A percentile compares a stretch with the other conserved stretches of the same genome.
phyloP scores from a whole-genome alignment of 2,329 filamentous ascomycete genomes.

The Fusarium haematococcum region DNA sequence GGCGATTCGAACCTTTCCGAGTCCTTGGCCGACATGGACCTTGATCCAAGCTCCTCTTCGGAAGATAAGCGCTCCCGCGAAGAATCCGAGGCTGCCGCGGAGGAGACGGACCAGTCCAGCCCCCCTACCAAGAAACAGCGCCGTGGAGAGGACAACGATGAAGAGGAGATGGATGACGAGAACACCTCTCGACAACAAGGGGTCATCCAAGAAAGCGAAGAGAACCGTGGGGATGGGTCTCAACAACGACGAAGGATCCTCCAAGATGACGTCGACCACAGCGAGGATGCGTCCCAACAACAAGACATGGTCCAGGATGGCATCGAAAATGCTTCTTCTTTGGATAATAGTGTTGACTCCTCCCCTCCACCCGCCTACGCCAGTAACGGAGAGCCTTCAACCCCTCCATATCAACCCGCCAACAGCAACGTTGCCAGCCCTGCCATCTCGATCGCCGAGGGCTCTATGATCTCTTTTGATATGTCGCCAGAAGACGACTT shows the following conservation, averaged over 20 bases:
- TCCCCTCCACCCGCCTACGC: no score
- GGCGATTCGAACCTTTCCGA: background rate
- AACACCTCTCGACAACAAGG: background rate
- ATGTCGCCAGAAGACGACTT: background rate
- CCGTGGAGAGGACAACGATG: background rate
- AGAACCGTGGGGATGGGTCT: background rate
- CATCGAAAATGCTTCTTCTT: background rate
- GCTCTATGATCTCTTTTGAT: background rate
- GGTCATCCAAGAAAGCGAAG: background rate
- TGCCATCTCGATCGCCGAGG: background rate
- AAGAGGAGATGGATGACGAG: background rate
- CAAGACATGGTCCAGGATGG: background rate
- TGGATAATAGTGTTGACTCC: background rate
- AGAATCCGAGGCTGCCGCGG: background rate
- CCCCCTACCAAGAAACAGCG: background rate
- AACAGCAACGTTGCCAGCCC: background rate
- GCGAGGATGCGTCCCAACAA: background rate
- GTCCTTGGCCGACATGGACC: background rate
- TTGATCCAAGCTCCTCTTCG: background rate
- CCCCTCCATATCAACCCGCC: no score
- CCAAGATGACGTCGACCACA: background rate
- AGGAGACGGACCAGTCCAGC: background rate
- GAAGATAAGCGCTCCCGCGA: background rate
- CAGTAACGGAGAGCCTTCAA: no score
- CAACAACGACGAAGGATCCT: background rate